A percentile compares a stretch with the other conserved stretches of the same genome.
Evolutionary conservation across 345 rosid species (phyloP).

Genomic region (Syzygium aromaticum): DNA sequence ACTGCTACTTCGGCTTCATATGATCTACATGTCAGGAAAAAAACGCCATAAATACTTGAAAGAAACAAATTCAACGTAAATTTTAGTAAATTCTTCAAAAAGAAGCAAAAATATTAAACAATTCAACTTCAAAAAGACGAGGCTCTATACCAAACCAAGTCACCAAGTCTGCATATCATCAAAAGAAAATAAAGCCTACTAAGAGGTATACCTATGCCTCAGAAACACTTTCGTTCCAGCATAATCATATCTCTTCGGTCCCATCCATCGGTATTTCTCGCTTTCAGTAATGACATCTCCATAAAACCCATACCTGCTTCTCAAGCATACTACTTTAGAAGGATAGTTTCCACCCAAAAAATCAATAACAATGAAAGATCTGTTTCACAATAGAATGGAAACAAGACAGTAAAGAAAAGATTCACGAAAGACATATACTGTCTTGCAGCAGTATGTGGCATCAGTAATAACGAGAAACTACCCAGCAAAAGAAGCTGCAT

Average conservation of each 20-base stretch:
- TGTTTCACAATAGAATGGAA: not conserved
- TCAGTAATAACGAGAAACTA: slow-evolving; percentile 27
- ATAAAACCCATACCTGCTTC: slow-evolving; percentile 78
- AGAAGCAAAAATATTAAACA: not conserved
- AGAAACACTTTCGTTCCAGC: slow-evolving; percentile 91
- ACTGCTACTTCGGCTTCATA: slow-evolving; percentile 85
- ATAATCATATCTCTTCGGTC: slow-evolving; percentile 92
- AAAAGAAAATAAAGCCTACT: not conserved
- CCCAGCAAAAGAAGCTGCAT: slow-evolving; percentile 98
- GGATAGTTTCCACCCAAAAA: not conserved
- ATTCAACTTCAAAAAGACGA: not conserved
- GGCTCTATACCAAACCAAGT: not conserved
- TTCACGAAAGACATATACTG: not conserved
- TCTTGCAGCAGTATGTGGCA: not conserved
- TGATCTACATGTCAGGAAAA: slow-evolving; percentile 29
- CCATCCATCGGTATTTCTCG: slow-evolving; percentile 97
- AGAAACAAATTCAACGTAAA: not conserved
- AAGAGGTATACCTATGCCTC: slow-evolving; percentile 54
- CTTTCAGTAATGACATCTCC: slow-evolving; percentile 95
- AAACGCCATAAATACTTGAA: not conserved
- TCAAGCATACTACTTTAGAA: not conserved
- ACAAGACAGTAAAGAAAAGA: not conserved
- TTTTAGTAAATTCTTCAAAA: not conserved
- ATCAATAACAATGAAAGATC: not conserved
- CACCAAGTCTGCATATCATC: not conserved